Conservation (phyloP, 2,329 filamentous ascomycete species). For the Pseudonectria buxi region DNA sequence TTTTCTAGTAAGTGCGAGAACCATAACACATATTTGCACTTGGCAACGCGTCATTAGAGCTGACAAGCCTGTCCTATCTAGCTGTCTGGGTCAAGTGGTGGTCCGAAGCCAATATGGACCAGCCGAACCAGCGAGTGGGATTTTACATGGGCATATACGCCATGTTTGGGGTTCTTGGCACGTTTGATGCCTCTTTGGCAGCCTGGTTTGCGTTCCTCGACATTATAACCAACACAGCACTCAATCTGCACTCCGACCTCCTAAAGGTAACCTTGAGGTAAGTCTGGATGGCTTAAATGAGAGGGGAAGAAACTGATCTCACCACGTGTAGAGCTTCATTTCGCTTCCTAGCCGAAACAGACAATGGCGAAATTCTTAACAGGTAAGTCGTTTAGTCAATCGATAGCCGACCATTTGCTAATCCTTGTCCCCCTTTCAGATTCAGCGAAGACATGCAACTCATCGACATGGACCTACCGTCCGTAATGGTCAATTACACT, state of each 20-base stretch:
- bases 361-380: slow-evolving; percentile 10
- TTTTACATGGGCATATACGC: slow-evolving; percentile 2
- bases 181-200: too few species aligned
- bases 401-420: too few species aligned
- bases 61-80: neutral
- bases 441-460: slow-evolving; percentile 34
- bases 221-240: too few species aligned
- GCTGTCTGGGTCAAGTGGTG: slow-evolving; percentile 1
- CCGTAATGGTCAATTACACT: slow-evolving; percentile 18
- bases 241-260: too few species aligned
- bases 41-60: too few species aligned
- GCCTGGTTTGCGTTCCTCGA: too few species aligned
- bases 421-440: too few species aligned
- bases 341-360: slow-evolving; percentile 9
- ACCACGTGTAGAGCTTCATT: slow-evolving; percentile 6
- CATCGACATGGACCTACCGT: slow-evolving; percentile 28
- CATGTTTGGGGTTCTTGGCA: neutral
- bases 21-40: too few species aligned
- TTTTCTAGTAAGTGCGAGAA: slow-evolving; percentile 5
- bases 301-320: too few species aligned
- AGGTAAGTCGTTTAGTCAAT: too few species aligned
- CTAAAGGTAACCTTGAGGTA: too few species aligned
- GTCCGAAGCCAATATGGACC: neutral
- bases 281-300: too few species aligned
- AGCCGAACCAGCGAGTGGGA: neutral